Base-by-base conservation (phyloP, 2,329 filamentous ascomycete genomes). In the Aspergillus novoparasiticus region DNA sequence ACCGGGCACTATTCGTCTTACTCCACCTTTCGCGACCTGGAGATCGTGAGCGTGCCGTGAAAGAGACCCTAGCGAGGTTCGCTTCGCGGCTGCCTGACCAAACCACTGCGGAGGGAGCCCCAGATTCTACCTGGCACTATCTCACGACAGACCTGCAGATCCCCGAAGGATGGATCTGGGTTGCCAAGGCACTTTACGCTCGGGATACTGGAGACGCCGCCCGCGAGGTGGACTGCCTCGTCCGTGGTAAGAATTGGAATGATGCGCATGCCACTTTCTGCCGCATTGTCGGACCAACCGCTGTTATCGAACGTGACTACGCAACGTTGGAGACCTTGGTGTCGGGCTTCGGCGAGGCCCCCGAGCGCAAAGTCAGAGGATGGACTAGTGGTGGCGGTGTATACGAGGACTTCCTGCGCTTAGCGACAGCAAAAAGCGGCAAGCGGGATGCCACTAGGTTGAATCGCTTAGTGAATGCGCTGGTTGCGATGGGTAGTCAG, bases 231-330 rank as follows among this genome's bases (percentile, higher is more conserved):
- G 85, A 90, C 60, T 95, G 89, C 71, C 87, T 99, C 14, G 85
- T 98, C 63, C 87, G 88, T 56, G 94, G 93, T 2, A 85, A 86
- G 45, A 88, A 91, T 48, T 91, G 89, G 77, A 84, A 87, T 34
- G 92, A 95, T 74, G 95, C 95, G 0, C 95, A 98, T 78, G 86
- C 88, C 32, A 92, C 94, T 1, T 89, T 99, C 59, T 87, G 90
- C 64, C 87, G 87, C 66, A 86, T 90, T 67, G 93, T 98, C 34
- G 95, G 92, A 0, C 95, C 95, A 0, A 84, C 85, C 32, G 88
- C 92, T 12, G 86, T 99, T 66, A 90, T 99, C 64, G 90, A 92
- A 73, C 89, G 90, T 50, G 90, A 97, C 75, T 94, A 92, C 71
- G 84, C 86, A 23, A 85, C 84, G 2, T 82, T 98, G 1, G 85